Base-by-base conservation (phyloP, 106 monocot genomes). In the Hemerocallis citrina region DNA sequence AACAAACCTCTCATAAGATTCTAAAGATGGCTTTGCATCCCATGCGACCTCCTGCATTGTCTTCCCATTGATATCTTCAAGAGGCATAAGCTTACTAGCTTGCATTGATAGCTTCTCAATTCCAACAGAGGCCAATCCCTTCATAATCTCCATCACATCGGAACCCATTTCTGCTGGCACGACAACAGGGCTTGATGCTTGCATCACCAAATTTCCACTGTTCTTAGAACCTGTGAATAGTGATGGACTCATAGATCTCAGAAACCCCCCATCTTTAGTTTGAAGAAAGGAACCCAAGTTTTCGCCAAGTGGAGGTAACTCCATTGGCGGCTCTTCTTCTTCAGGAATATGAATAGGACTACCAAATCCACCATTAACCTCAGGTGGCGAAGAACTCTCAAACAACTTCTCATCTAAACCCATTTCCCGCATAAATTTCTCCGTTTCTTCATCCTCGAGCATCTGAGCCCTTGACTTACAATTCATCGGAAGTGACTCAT, bases 121-220 rank as follows among this genome's bases (percentile, higher is more conserved):
- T 46, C 95, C 95, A 40, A 87, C 68, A 49, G 86, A 81, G 19
- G 95, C 89, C 55, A 96, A 72, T 3, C 37, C 56, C 55, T 81
- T 75, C 69, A 96, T 77, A 51, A 96, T 84, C 12, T 87, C 95
- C 95, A 86, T 87, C 38, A 90, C 65, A n/a, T 70, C 84, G 57
- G 80, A 83, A 22, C 95, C 95, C 89, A 96, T 86, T 59, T 90
- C 90, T 57, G 95, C 89, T 5, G 95, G 90, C 62, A 96, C 65
- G 11, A 96, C 90, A 62, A 96, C 74, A 32, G 90, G 95, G 39
- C 74, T 81, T 4, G 95, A 96, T 45, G 79, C 81, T 63, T 96
- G 95, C 95, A 96, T 90, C 30, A 96, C 50, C 68, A 96, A 72
- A 37, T 63, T 81, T 11, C 81, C 85, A 47, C 76, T 78, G 55